Evolutionary conservation across 805 yeast species (phyloP), one percentile per base, ranked within the genome.

Genomic region (Aciculoconidium aculeatum): DNA sequence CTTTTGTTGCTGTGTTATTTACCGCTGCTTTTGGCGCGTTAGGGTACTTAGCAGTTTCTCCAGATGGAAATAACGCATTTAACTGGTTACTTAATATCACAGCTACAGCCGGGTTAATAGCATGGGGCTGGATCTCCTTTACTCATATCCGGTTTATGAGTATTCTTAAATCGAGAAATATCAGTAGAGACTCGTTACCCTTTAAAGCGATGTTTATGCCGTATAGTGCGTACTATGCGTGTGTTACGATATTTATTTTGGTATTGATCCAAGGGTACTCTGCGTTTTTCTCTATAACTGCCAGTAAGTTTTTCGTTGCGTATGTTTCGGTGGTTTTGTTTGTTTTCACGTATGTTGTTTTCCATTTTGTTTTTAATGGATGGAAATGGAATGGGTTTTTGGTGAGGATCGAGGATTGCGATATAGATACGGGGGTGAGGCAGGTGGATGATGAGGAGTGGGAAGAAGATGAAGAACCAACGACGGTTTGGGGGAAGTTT

Each of bases 141-240:
- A 63, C 81, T 3, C 88, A 80, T 54, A 56, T 81, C 34, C 65
- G 88, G 51, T 81, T 80, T 57, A 80, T 80, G 78, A 53, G 62
- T 22, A 77, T 80, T 18, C 58, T 84, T 44, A 71, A 68, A 42
- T 51, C 61, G 13, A 72, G 86, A 51, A 77, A 77, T 28, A 77
- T 81, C 32, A 62, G 78, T 15, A 62, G 94, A 46, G 77, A 78
- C 42, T 66, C 70, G 7, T 64, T 84, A 34, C 92, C 94, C 7
- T 85, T 68, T 65, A 80, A 78, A 53, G 88, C 92, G 6, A 49
- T 47, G n/a, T 64, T 67, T 32, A 80, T 78, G 77, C 92, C 94
- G 3, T 70, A 51, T 39, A 55, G 63, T 36, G 83, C 88, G 2
- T 77, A 74, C 55, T 79, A 80, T 44, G 72, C 86, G 3, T 55